phyloP scores from a whole-genome alignment of 2,329 filamentous ascomycete species.

The Aspergillus quadrilineatus region DNA sequence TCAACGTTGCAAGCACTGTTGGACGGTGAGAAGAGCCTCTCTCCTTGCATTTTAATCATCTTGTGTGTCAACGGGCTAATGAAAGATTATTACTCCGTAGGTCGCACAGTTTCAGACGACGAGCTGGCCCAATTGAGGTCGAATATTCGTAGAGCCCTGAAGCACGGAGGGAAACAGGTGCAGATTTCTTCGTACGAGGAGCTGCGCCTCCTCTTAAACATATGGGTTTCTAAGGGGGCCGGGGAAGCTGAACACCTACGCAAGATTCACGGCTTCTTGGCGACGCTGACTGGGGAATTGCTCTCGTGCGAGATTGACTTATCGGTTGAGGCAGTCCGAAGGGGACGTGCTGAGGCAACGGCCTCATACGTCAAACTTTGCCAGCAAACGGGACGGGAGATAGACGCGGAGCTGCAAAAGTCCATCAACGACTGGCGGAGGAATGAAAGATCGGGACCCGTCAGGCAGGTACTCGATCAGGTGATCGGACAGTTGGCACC shows the following conservation, averaged over 20 bases:
- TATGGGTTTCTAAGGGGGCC: constrained; percentile 21
- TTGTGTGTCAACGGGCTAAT: constrained; percentile 22
- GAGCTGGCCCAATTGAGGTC: constrained; percentile 32
- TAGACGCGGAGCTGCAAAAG: constrained; percentile 24
- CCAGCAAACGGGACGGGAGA: constrained; percentile 19
- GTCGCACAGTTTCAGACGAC: constrained; percentile 29
- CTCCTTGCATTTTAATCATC: background rate
- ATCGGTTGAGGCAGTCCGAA: constrained; percentile 38
- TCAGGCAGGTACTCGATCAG: constrained; percentile 37
- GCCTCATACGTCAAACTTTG: constrained; percentile 33
- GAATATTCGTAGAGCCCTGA: constrained; percentile 31
- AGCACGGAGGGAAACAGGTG: constrained; percentile 35
- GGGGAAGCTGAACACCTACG: constrained; percentile 19
- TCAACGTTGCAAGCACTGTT: constrained; percentile 23
- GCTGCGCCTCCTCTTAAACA: constrained; percentile 34
- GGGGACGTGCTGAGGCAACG: constrained; percentile 38
- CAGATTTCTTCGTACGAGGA: constrained; percentile 37
- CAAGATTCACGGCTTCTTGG: constrained; percentile 28
- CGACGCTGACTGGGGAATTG: constrained; percentile 29
- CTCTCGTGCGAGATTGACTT: constrained; percentile 36
- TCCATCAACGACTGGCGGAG: constrained; percentile 36
- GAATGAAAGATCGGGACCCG: constrained; percentile 40
- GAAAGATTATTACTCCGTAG: constrained; percentile 8
- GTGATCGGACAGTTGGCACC: constrained; percentile 22
- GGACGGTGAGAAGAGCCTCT: constrained; percentile 26